phyloP scores from a whole-genome alignment of 148 eudicot species.

The Agrostemma githago region DNA sequence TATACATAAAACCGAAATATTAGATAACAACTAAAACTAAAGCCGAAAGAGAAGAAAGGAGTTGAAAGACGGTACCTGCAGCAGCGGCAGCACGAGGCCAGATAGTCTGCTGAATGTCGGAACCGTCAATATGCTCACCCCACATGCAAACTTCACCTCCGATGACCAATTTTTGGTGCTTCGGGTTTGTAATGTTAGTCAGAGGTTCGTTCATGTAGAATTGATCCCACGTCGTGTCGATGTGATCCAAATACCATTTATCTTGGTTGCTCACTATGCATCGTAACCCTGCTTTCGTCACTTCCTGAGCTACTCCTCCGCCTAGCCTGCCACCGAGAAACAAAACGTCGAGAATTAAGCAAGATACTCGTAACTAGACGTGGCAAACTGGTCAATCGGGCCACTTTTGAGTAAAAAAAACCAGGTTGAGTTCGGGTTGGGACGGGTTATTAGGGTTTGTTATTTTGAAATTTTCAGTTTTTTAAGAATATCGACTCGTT shows the following conservation, averaged over 20 bases:
- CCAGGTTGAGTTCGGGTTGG: too few relatives aligned
- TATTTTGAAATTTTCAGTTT: too few relatives aligned
- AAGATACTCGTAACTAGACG: too few relatives aligned
- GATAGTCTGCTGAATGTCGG: conserved; percentile 82
- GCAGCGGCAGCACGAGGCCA: conserved; percentile 99
- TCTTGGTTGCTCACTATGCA: conserved; percentile 96
- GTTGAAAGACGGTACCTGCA: conserved; percentile 54
- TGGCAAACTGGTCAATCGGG: too few relatives aligned
- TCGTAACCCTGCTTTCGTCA: conserved; percentile 71
- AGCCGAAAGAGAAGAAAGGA: too few relatives aligned
- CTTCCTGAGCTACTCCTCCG: conserved; percentile 58
- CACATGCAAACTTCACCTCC: conserved; percentile 98
- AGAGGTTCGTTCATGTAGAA: conserved; percentile 75
- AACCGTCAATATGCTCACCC: conserved; percentile 81
- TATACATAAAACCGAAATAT: too few relatives aligned
- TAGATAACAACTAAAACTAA: too few relatives aligned
- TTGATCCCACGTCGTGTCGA: conserved; percentile 57
- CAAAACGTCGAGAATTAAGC: neutral
- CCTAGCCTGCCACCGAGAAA: conserved; percentile 53
- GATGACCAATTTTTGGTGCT: conserved; percentile 53
- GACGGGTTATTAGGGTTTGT: too few relatives aligned
- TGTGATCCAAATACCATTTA: conserved; percentile 80
- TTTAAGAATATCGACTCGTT: too few relatives aligned
- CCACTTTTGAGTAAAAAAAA: too few relatives aligned
- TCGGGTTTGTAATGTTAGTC: conserved; percentile 47